A percentile compares a stretch with the other conserved stretches of the same genome.
Conservation (phyloP, 1,284 basidiomycete species). For the Moesziomyces sp. region DNA sequence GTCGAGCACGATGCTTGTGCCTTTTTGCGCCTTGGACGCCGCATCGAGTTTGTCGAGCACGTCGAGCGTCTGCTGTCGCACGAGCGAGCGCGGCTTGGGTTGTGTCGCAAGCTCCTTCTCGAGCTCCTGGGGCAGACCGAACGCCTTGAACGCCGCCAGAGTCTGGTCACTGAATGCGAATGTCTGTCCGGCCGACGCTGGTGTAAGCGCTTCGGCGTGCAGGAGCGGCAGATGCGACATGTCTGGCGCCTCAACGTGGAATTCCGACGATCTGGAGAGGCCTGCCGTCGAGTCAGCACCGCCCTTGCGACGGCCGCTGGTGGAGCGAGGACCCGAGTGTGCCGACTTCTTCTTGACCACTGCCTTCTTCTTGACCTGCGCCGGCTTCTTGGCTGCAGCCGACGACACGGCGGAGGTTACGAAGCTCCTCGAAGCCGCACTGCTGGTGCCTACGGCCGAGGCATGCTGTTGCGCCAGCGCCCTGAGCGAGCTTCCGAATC, state of each 20-base stretch:
- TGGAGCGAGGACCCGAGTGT: constrained; percentile 46
- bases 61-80: constrained; percentile 54
- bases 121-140: constrained; percentile 57
- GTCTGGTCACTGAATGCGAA: constrained; percentile 52
- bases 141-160: constrained; percentile 48
- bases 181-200: constrained; percentile 33
- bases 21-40: constrained; percentile 23
- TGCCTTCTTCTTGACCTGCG: constrained; percentile 58
- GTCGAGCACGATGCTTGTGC: constrained; percentile 41
- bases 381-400: constrained; percentile 47
- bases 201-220: constrained; percentile 44
- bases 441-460: constrained; percentile 9
- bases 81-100: constrained; percentile 46
- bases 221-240: constrained; percentile 54
- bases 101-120: constrained; percentile 42
- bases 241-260: constrained; percentile 50
- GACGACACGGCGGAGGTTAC: constrained; percentile 18
- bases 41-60: constrained; percentile 55
- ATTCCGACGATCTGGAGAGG: constrained; percentile 45
- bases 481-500: constrained; percentile 24
- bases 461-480: constrained; percentile 11
- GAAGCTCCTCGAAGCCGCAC: constrained; percentile 20
- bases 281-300: constrained; percentile 49
- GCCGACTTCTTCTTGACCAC: constrained; percentile 54
- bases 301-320: constrained; percentile 55